Base-by-base conservation (phyloP, 2,329 filamentous ascomycete species). In the Sporothrix brunneoviolacea region DNA sequence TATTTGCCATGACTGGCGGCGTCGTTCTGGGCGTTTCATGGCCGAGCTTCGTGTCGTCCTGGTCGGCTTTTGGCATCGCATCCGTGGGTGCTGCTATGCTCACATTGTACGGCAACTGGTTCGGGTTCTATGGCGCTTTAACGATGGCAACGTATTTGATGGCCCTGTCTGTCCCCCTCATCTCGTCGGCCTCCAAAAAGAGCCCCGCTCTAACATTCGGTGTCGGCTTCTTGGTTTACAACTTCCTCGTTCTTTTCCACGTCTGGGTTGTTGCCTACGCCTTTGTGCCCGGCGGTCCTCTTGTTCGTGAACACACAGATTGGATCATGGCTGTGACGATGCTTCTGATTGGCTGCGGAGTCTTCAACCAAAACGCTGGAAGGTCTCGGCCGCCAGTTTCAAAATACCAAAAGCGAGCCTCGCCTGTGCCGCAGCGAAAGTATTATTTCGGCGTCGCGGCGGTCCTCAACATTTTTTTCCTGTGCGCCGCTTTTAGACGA, bases 211-310 rank as follows among this genome's bases (percentile, higher is more conserved):
- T 76, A 22, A 88, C 88, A 0, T 98, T 98, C 64, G 93, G 91
- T 3, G 65, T 94, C 13, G 91, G 87, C 4, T 96, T 95, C 70
- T 70, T 96, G 47, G 67, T 95, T 43, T 98, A 97, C 73, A 95
- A 97, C 68, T 77, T 97, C 61, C 71, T 97, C 71, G 84, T 96
- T 4, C 79, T 98, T n/a, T 95, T 95, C 74, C 91, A 97, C 63
- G 90, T 96, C 50, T 98, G 93, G 93, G 87, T 96, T 32, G 93
- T 98, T 10, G 93, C 93, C 2, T 98, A 98, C 62, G 93, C 93
- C 12, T 98, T 98, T 60, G 93, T 98, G 3, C 93, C 93, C 2
- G 93, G 93, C 46, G 93, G 93, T 2, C 89, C 89, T 3, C 77
- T 95, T 1, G 87, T 98, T 38, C 84, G 93, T 39, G 93, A 98